Evolutionary conservation across 164 flowering plant species (phyloP).

Genomic region (grape (Vitis vinifera)): ASM3070453v1 NC_081809.1:856001-856500

Average conservation of each 20-base stretch:
- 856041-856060: slow-evolving; percentile 37
- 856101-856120: slow-evolving; percentile 19
- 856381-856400: slow-evolving; percentile 18
- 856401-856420: slow-evolving; percentile 26
- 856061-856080: slow-evolving; percentile 34
- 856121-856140: slow-evolving; percentile 25
- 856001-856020: slow-evolving; percentile 31
- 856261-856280: slow-evolving; percentile 6
- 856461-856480: slow-evolving; percentile 19
- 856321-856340: slow-evolving; percentile 21
- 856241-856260: slow-evolving; percentile 12
- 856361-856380: slow-evolving; percentile 22
- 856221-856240: slow-evolving; percentile 37
- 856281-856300: slow-evolving; percentile 36
- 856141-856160: slow-evolving; percentile 24
- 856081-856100: slow-evolving; percentile 25
- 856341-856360: slow-evolving; percentile 16
- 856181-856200: slow-evolving; percentile 40
- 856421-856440: slow-evolving; percentile 22
- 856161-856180: slow-evolving; percentile 28
- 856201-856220: slow-evolving; percentile 20
- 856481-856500: slow-evolving; percentile 1
- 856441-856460: slow-evolving; percentile 19
- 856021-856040: slow-evolving; percentile 11
- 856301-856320: slow-evolving; percentile 33